Evolutionary conservation across 352 stramenopile genomes (phyloP).

Genomic region (Globisporangium yorkense): DNA sequence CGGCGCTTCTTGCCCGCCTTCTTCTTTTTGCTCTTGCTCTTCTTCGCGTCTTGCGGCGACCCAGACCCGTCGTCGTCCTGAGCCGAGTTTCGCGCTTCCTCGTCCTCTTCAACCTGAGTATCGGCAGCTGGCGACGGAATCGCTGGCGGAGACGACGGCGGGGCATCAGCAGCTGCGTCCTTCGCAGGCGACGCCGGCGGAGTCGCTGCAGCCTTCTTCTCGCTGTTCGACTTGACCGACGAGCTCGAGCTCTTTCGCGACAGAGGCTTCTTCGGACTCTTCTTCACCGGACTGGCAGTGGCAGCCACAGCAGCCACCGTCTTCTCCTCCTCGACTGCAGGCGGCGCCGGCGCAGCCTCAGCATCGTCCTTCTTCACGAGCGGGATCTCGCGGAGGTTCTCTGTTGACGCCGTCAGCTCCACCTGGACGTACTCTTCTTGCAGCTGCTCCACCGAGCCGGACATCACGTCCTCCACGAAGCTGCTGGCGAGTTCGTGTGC

Average conservation of each 20-base stretch:
- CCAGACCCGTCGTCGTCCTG: constrained; percentile 13
- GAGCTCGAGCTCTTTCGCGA: constrained; percentile 21
- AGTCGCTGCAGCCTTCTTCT: constrained; percentile 11
- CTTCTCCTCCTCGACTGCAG: constrained; percentile 6
- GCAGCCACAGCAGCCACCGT: neutral
- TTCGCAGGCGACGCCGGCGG: constrained; percentile 8
- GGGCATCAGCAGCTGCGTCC: constrained; percentile 13
- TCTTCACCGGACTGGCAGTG: constrained; percentile 8
- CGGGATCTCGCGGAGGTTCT: constrained; percentile 22
- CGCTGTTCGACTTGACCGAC: constrained; percentile 20
- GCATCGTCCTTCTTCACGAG: constrained; percentile 7
- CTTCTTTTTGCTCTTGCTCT: constrained; percentile 56
- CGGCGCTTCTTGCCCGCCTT: constrained; percentile 53
- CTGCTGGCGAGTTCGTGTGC: constrained; percentile 27
- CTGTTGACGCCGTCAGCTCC: constrained; percentile 47
- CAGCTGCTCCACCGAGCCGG: constrained; percentile 35
- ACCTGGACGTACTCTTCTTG: constrained; percentile 69
- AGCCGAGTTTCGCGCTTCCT: constrained; percentile 9
- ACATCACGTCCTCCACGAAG: constrained; percentile 40
- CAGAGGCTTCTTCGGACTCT: constrained; percentile 17
- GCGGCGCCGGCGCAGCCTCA: neutral
- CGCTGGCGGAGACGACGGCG: constrained; percentile 17
- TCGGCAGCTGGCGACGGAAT: neutral
- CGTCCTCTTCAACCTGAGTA: constrained; percentile 9
- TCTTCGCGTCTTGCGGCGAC: constrained; percentile 23